Evolutionary conservation across 805 yeast genomes (phyloP).

Genomic region (Saturnispora silvae): DNA sequence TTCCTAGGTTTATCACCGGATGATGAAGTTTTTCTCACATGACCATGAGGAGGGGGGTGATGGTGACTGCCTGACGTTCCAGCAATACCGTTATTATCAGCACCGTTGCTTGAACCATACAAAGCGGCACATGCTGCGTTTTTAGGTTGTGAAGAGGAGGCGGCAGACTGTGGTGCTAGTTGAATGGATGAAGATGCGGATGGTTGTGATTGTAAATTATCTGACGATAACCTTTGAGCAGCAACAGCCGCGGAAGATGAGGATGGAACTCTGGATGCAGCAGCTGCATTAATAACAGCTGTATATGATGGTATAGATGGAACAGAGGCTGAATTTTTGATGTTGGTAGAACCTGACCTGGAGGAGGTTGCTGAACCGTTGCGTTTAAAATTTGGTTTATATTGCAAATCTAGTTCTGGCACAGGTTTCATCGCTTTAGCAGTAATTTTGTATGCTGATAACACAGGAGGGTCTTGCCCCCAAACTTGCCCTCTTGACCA

Average conservation of each 20-base stretch:
- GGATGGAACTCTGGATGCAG: not conserved
- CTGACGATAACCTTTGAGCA: not conserved
- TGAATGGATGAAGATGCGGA: not conserved
- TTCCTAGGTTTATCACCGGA: conserved; percentile 17
- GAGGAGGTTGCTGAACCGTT: not conserved
- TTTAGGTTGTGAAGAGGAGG: not conserved
- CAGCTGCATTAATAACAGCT: not conserved
- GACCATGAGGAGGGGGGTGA: not conserved
- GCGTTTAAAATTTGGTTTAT: no score
- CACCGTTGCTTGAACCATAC: not conserved
- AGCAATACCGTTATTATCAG: not conserved
- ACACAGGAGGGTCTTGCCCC: conserved; percentile 48
- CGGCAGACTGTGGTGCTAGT: not conserved
- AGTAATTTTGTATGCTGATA: conserved; percentile 61
- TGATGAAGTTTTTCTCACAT: not conserved
- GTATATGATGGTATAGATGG: not conserved
- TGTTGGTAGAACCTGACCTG: conserved; percentile 4
- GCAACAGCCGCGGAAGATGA: not conserved
- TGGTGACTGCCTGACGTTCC: no score
- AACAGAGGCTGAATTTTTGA: conserved; percentile 1
- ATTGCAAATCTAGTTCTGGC: conserved; percentile 36
- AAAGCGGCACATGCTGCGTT: conserved; percentile 7
- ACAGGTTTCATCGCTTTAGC: conserved; percentile 74
- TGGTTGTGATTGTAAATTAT: not conserved
- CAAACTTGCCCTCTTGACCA: conserved; percentile 52